Evolutionary conservation across 2,329 filamentous ascomycete species (phyloP).

Genomic region (Nemania serpens): DNA sequence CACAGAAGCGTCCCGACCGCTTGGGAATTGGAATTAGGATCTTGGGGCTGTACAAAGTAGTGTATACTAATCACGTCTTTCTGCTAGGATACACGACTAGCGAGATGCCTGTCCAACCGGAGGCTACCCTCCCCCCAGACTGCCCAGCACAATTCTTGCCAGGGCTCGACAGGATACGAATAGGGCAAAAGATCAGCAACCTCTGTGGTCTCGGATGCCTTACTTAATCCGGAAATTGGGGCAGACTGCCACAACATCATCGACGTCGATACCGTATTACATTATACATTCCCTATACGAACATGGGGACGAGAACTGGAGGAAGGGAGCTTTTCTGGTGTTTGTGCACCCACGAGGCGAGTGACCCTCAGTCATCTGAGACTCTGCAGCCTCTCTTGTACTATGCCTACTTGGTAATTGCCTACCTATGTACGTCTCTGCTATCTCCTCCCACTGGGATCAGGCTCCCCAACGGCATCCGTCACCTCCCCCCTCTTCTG

Average conservation of each 20-base stretch:
- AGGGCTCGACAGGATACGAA: conserved; percentile 8
- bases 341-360: neutral
- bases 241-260: neutral
- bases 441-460: neutral
- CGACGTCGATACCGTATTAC: neutral
- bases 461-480: conserved; percentile 21
- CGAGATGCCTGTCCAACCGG: conserved; percentile 19
- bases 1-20: conserved; percentile 21
- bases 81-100: neutral
- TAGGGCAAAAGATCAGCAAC: conserved; percentile 3
- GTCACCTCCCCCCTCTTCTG: conserved; percentile 18
- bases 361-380: neutral
- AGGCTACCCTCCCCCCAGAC: conserved; percentile 11
- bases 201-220: conserved; percentile 21
- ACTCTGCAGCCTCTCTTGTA: neutral
- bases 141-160: conserved; percentile 12
- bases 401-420: neutral
- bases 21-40: conserved; percentile 20
- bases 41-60: neutral
- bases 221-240: neutral
- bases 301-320: neutral
- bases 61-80: conserved; percentile 7
- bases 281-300: neutral
- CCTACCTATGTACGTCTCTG: neutral
- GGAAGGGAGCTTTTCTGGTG: neutral